phyloP scores from a whole-genome alignment of 2,329 filamentous ascomycete genomes.

The Fusarium kyushuense region DNA sequence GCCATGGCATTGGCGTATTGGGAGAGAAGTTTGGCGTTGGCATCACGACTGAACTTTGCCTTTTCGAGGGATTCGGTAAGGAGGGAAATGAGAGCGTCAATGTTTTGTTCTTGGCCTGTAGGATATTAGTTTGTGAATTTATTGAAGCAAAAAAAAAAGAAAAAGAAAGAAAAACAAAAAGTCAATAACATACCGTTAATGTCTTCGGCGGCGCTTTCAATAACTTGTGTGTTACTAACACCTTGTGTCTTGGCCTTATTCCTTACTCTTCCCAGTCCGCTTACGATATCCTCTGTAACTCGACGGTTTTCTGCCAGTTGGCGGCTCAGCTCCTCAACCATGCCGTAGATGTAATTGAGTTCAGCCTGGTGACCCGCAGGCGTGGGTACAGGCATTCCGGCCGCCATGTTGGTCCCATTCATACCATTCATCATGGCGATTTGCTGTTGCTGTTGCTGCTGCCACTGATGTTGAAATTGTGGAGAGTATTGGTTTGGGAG shows the following conservation, averaged over 20 bases:
- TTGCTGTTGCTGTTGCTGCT: constrained; percentile 44
- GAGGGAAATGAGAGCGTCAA: constrained; percentile 71
- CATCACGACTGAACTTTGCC: constrained; percentile 69
- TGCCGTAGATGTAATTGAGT: constrained; percentile 74
- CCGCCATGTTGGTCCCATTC: constrained; percentile 61
- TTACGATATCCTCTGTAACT: constrained; percentile 72
- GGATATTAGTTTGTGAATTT: background rate
- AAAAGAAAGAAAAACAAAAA: too few relatives aligned
- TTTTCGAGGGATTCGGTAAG: constrained; percentile 72
- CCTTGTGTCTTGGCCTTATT: constrained; percentile 65
- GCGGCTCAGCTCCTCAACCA: constrained; percentile 75
- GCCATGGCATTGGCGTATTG: constrained; percentile 69
- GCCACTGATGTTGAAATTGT: constrained; percentile 44
- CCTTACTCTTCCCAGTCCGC: constrained; percentile 71
- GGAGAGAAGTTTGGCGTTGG: constrained; percentile 68
- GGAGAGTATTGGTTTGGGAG: constrained; percentile 32
- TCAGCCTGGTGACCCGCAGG: constrained; percentile 77
- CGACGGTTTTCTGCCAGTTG: constrained; percentile 72
- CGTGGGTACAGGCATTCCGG: constrained; percentile 66
- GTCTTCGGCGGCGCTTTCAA: constrained; percentile 67
- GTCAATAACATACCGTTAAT: constrained; percentile 61
- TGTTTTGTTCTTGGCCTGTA: constrained; percentile 68
- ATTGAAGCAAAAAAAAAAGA: background rate
- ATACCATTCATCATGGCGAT: constrained; percentile 61
- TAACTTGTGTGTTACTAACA: constrained; percentile 69